Evolutionary conservation across 2,329 filamentous ascomycete species (phyloP), one percentile per base, ranked within the genome.

Genomic region (Phialophora macrospora): DNA sequence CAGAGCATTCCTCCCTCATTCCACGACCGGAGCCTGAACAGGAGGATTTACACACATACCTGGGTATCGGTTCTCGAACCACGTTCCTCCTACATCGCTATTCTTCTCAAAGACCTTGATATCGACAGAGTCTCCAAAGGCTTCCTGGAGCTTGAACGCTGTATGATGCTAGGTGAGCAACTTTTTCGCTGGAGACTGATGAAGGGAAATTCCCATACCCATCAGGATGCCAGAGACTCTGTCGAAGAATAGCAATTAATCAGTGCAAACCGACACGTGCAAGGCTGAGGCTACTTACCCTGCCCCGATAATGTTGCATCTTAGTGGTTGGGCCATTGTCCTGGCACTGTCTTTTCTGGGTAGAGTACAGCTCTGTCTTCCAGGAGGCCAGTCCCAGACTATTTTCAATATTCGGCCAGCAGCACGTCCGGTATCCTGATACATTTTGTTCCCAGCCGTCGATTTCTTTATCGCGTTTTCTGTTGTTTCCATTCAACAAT

Each of bases 41-140:
- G 8, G 32, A 9, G 9, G 0, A 11, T 34, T 34, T 34, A 12
- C 32, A 3, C 34, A 41, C 34, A 17, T 41, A 41, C 34, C 34
- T 41, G 34, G 34, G 34, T 41, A 41, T 17, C 34, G 12, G 34
- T 41, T 41, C 26, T 51, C 48, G 14, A 52, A 61, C 58, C 58
- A 61, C 8, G 58, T 61, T 3, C 58, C 58, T 4, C 58, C 58
- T 1, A 61, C 38, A 55, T 52, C 41, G 28, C 28, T 28, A 34
- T 61, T 61, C 49, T 61, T 61, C 32, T 61, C 48, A 24, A 51
- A 51, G 48, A 51, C 26, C 26, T 11, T 72, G 46, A 78, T 72
- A 6, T 76, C 75, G n/a, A 51, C 26, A 12, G 48, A 51, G 12
- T 51, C 48, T 20, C 48, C 48, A 51, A 51, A 51, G 9, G 48